Conservation (phyloP, 495 filamentous ascomycete species). For the Neurospora tetraspora region DNA sequence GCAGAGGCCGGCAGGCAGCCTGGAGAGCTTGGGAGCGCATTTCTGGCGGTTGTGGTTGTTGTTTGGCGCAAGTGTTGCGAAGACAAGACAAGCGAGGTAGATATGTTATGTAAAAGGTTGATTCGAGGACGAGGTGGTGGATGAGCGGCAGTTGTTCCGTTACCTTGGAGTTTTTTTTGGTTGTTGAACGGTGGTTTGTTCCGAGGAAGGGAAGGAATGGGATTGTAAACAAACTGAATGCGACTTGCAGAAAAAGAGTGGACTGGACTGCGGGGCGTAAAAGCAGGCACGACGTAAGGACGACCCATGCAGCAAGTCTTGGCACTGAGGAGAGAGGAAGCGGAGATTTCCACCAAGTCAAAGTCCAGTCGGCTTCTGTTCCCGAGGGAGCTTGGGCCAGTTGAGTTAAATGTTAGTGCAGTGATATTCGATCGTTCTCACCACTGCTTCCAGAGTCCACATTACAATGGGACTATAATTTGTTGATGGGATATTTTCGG, state of each 20-base stretch:
- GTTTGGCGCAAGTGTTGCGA: background rate
- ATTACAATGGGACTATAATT: background rate
- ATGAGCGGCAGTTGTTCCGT: background rate
- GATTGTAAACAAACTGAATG: background rate
- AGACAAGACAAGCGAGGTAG: background rate
- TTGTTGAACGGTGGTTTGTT: background rate
- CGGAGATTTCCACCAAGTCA: background rate
- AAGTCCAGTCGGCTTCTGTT: background rate
- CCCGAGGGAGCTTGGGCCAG: background rate
- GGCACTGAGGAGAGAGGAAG: background rate
- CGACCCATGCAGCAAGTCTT: background rate
- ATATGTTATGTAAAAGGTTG: background rate
- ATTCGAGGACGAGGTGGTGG: background rate
- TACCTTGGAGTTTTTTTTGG: background rate
- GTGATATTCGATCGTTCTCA: background rate
- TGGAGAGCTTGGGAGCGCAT: slow-evolving; percentile 22
- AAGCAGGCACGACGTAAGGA: background rate
- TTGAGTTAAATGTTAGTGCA: background rate
- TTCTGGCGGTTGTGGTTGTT: background rate
- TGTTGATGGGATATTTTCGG: background rate
- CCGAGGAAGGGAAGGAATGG: background rate
- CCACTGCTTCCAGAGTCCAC: background rate
- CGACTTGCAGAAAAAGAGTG: background rate
- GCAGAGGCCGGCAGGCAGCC: slow-evolving; percentile 8
- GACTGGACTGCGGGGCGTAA: background rate